Evolutionary conservation across 2,329 filamentous ascomycete species (phyloP).

Genomic region (Colletotrichum caudatum): DNA sequence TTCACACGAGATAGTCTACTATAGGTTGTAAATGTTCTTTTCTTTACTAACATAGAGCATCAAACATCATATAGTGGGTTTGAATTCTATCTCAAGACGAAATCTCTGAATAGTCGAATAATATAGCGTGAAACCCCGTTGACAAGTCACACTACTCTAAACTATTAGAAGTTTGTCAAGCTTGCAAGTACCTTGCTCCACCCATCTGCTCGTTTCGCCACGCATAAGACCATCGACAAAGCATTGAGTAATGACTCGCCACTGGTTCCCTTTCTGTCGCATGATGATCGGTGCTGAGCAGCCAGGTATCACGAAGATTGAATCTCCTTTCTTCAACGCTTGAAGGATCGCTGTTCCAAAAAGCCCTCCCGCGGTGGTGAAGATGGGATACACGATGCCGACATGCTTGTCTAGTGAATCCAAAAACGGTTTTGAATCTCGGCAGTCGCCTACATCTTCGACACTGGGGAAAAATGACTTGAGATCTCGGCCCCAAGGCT

Average conservation of each 20-base stretch:
- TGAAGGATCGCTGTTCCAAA: constrained; percentile 25
- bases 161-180: not conserved
- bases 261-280: not conserved
- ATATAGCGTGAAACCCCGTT: too few relatives aligned
- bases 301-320: constrained; percentile 16
- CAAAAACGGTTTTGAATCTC: constrained; percentile 6
- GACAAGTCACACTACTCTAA: not conserved
- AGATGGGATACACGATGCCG: constrained; percentile 28
- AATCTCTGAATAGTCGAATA: too few relatives aligned
- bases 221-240: constrained; percentile 34
- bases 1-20: too few relatives aligned
- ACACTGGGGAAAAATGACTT: constrained; percentile 11
- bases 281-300: constrained; percentile 30
- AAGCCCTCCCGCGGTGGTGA: constrained; percentile 17
- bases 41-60: fast-evolving
- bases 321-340: constrained; percentile 23
- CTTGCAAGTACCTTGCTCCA: not conserved
- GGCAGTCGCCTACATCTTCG: constrained; percentile 13
- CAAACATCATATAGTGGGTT: too few relatives aligned
- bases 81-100: fast-evolving
- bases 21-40: not conserved
- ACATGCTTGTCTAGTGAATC: constrained; percentile 32
- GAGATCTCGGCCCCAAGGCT: constrained; percentile 15
- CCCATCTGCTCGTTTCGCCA: not conserved
- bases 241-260: constrained; percentile 25